These are phyloP conservation scores for Tuber brumale DNA, from an alignment of 495 filamentous ascomycete genomes.

Conservation along the genomic window DNA sequence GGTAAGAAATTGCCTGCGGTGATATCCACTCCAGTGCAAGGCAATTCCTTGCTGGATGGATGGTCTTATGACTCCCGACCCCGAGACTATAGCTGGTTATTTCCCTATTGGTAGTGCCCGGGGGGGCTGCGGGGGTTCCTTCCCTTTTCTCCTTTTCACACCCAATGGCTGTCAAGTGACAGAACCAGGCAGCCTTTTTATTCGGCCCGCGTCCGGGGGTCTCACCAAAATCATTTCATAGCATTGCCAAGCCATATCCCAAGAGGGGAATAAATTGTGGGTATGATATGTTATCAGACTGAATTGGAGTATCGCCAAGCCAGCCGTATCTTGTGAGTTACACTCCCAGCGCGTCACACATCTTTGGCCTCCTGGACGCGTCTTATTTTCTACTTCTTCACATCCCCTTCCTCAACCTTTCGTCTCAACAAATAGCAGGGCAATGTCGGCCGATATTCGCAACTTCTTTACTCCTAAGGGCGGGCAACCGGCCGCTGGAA, in stretches of 20 bases:
- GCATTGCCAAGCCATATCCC: background rate
- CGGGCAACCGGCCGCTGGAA: constrained; percentile 44
- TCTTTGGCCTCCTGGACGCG: background rate
- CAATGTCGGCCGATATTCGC: constrained; percentile 72
- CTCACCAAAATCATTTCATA: background rate
- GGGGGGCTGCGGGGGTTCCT: background rate
- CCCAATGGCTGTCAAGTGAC: background rate
- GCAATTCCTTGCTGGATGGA: background rate
- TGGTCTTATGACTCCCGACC: background rate
- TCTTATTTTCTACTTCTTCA: background rate
- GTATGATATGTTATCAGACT: background rate
- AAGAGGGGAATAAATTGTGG: background rate
- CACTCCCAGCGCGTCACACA: background rate
- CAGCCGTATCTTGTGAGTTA: background rate
- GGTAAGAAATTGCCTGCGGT: background rate
- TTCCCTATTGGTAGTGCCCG: background rate
- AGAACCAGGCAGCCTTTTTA: background rate
- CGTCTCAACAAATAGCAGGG: background rate
- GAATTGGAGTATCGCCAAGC: background rate
- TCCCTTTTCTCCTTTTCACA: background rate
- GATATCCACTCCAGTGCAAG: background rate
- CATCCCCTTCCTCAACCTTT: background rate
- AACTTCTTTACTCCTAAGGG: constrained; percentile 68
- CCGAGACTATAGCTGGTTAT: background rate
- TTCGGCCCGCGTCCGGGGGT: background rate